phyloP scores from a whole-genome alignment of 345 rosid species.

The Eucalyptus pauciflora region DNA sequence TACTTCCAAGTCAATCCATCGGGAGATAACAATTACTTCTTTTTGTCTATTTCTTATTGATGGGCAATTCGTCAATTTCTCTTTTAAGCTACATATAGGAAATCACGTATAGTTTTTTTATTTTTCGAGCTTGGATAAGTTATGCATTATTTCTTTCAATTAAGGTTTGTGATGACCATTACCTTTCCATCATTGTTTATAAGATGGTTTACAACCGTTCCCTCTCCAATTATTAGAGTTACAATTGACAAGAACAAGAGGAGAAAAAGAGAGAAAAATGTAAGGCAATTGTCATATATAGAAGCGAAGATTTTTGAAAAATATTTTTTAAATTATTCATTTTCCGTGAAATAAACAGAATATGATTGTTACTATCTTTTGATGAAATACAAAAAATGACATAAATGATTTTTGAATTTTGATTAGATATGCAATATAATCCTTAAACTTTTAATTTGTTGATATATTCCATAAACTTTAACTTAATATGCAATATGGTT shows the following conservation, averaged over 20 bases:
- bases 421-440: no score
- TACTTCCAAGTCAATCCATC: not conserved
- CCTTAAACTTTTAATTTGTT: no score
- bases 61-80: not conserved
- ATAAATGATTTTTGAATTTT: no score
- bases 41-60: not conserved
- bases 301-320: fast-evolving
- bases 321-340: no score
- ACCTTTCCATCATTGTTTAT: not conserved
- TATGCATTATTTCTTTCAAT: not conserved
- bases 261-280: not conserved
- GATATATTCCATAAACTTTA: no score
- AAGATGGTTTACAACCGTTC: not conserved
- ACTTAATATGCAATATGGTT: no score
- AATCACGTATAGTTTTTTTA: not conserved
- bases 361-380: no score
- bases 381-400: no score
- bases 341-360: fast-evolving
- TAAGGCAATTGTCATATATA: not conserved
- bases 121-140: not conserved
- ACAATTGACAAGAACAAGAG: not conserved
- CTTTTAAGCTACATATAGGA: not conserved
- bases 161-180: not conserved
- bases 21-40: not conserved
- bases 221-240: not conserved